Conservation (phyloP, 148 eudicot genomes). For the Arbutus unedo region DNA sequence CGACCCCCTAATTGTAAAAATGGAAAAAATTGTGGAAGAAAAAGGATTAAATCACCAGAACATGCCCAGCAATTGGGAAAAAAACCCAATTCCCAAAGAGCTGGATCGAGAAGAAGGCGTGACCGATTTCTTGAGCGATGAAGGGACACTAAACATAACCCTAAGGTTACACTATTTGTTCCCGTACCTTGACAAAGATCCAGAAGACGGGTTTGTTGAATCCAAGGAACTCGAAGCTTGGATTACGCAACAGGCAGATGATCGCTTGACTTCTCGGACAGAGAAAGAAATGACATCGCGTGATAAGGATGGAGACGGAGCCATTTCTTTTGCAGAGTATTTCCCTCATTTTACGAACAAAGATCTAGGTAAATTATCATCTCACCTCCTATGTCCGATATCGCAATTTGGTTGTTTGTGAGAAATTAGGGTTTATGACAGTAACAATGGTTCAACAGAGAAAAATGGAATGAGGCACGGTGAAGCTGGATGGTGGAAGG, state of each 20-base stretch:
- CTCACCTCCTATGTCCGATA: no score
- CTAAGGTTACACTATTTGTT: slow-evolving; percentile 38
- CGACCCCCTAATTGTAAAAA: slow-evolving; percentile 32
- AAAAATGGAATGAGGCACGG: slow-evolving; percentile 34
- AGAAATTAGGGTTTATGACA: background rate
- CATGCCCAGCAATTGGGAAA: background rate
- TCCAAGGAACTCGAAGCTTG: slow-evolving; percentile 39
- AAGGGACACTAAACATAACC: slow-evolving; percentile 40
- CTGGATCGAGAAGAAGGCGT: slow-evolving; percentile 13
- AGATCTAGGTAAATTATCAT: slow-evolving; percentile 28
- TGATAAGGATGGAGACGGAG: slow-evolving; percentile 34
- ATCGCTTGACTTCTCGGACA: slow-evolving; percentile 29
- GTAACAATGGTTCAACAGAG: slow-evolving; percentile 17
- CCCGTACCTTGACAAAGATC: slow-evolving; percentile 31
- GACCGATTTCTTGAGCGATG: slow-evolving; percentile 26
- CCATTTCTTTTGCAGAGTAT: slow-evolving; percentile 35
- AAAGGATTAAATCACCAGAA: slow-evolving; percentile 4
- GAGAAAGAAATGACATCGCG: slow-evolving; percentile 18
- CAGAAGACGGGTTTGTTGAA: slow-evolving; percentile 38
- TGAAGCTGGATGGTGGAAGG: slow-evolving; percentile 55
- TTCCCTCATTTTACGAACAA: slow-evolving; percentile 28
- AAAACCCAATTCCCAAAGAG: background rate
- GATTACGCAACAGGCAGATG: slow-evolving; percentile 36
- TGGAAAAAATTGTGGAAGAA: slow-evolving; percentile 22
- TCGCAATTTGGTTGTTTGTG: background rate